Percentiles rank a stretch among this genome's conserved stretches.
Conservation (phyloP, 495 filamentous ascomycete genomes). For the Copromyces sp. region DNA sequence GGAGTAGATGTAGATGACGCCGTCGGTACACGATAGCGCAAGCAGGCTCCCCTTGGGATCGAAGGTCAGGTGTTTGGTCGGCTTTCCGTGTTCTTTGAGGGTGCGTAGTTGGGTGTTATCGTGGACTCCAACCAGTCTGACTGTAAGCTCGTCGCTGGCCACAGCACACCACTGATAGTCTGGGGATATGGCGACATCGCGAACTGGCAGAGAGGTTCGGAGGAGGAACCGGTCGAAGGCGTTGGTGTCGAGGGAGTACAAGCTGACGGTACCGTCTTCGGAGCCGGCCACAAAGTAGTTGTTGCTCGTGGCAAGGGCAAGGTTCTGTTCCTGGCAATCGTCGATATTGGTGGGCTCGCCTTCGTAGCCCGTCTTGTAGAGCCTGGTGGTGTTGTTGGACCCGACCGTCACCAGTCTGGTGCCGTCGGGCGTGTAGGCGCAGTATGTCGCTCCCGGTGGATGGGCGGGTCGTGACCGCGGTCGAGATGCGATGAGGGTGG, state of each 20-base stretch:
- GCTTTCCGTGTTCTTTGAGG: constrained; percentile 69
- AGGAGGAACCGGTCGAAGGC: constrained; percentile 69
- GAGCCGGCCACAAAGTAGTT: constrained; percentile 77
- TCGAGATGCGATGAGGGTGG: constrained; percentile 36
- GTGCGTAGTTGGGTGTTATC: constrained; percentile 65
- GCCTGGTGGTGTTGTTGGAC: constrained; percentile 78
- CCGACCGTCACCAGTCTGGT: constrained; percentile 69
- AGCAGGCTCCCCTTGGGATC: constrained; percentile 69
- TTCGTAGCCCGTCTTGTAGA: constrained; percentile 82
- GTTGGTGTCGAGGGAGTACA: constrained; percentile 70
- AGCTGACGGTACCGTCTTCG: constrained; percentile 87
- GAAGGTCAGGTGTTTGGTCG: constrained; percentile 84
- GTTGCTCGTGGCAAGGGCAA: constrained; percentile 66
- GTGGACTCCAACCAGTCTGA: constrained; percentile 74
- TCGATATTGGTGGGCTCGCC: constrained; percentile 87
- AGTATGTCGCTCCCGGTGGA: constrained; percentile 41
- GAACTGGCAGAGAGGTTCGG: constrained; percentile 69
- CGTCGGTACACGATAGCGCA: constrained; percentile 78
- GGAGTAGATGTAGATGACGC: constrained; percentile 81
- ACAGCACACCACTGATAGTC: constrained; percentile 86
- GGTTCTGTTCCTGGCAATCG: constrained; percentile 71
- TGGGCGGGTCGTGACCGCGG: constrained; percentile 42
- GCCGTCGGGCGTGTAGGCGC: constrained; percentile 47
- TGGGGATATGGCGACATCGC: constrained; percentile 74
- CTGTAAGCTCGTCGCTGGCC: constrained; percentile 89